Evolutionary conservation across 192 early-diverging fungal species (phyloP).

Genomic region (Lobosporangium transversale): DNA sequence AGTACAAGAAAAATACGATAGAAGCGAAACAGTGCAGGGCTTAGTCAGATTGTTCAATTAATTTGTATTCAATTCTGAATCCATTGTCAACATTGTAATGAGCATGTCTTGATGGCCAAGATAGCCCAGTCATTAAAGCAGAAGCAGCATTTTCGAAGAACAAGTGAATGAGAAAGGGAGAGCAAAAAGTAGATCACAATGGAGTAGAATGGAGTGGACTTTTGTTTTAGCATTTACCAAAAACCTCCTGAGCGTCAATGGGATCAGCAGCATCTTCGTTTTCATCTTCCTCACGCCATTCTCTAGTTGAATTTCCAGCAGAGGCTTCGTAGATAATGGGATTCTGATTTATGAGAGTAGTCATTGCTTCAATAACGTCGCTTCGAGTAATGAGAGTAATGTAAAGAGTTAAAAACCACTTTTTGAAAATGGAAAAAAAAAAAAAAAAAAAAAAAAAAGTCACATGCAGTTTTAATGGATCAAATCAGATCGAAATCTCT

Average conservation of each 20-base stretch:
- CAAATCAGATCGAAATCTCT: neutral
- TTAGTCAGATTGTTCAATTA: too few species aligned
- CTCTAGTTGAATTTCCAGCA: conserved; percentile 41
- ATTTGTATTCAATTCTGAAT: too few species aligned
- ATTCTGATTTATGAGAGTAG: conserved; percentile 50
- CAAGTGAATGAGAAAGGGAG: neutral
- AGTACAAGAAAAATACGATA: too few species aligned
- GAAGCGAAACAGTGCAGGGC: too few species aligned
- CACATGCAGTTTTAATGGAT: neutral
- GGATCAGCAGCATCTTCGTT: conserved; percentile 79
- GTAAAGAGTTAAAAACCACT: too few species aligned
- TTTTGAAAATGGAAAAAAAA: neutral
- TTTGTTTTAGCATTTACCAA: conserved; percentile 60
- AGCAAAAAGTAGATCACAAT: too few species aligned
- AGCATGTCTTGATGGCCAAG: too few species aligned
- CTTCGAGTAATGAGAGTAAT: too few species aligned
- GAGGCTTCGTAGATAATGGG: conserved; percentile 53
- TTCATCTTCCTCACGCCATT: conserved; percentile 66
- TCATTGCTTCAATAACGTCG: conserved; percentile 7
- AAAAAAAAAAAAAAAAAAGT: neutral
- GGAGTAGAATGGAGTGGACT: neutral
- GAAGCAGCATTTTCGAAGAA: too few species aligned
- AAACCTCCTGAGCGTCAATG: conserved; percentile 90
- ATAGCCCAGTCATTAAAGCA: too few species aligned
- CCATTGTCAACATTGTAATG: too few species aligned